Evolutionary conservation across 2,329 filamentous ascomycete species (phyloP), one percentile per base, ranked within the genome.

Genomic region (Colletotrichum lupini): DNA sequence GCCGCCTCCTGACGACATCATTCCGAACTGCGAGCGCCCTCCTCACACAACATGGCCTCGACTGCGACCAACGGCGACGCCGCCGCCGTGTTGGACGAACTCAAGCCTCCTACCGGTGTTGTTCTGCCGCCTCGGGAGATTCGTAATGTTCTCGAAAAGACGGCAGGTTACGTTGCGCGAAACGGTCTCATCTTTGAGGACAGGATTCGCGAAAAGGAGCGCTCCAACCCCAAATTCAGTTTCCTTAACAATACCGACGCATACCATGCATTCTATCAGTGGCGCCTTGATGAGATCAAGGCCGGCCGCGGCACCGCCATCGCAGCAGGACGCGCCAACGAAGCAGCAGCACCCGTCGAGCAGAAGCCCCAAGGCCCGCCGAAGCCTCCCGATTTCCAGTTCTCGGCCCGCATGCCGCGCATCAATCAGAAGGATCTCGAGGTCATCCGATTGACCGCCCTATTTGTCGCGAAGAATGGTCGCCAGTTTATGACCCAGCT

Each of bases 341-440:
- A 95, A 77, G 84, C 86, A 16, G 85, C 86, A 26, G 86, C 86
- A 55, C 84, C 82, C 19, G 85, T 86, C 63, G 85, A 85, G 52
- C 86, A 86, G 68, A 95, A 93, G 80, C 92, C 94, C 56, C 90
- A 93, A 82, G 96, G 95, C 26, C 96, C 96, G 8, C 92, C 93
- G 56, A 92, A 95, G 79, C 97, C 97, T 19, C 90, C 93, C 70
- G 93, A 95, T 78, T 98, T 97, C 80, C 91, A 94, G 77, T 99
- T 98, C 85, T 98, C 95, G 68, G 95, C 97, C 77, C 93, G 95
- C 81, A 98, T 98, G 94, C 97, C 97, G 71, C 96, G 95, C 77
- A 98, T 99, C 85, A 98, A 93, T 83, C 95, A 97, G 76, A 94
- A 97, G 83, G 97, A 99, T 87, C 85, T 98, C 75, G 91, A 92